Evolutionary conservation across 148 eudicot genomes (phyloP), one percentile per base, ranked within the genome.

Genomic region (Tetragonia tetragonoides): DNA sequence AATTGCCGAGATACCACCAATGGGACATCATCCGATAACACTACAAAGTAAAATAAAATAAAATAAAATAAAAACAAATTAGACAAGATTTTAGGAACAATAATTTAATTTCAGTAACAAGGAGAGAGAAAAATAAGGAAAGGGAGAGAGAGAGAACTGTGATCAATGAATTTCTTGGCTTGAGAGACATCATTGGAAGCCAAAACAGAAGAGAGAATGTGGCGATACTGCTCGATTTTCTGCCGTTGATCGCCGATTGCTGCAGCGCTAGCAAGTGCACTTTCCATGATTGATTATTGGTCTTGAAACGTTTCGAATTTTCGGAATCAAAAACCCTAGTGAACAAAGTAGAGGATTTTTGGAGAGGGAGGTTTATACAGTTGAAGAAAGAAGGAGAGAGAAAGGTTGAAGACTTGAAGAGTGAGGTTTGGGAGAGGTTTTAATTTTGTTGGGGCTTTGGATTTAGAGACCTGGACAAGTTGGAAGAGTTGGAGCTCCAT

Each of bases 1-100:
- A 94, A 86, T 83, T 94, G 98, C 41, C 98, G 78, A 56, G 98
- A 94, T 41, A 94, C 98, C 77, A 94, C 95, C 86, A 94, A 68
- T 15, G 98, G 93, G 64, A 94, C 98, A 74, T 94, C 98, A 57
- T 92, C 97, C 47, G 95, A 94, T 49, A 94, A 74, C 82, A 94
- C 98, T 94, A 85, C 60, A 57, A 82, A 24, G 28, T 44, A n/a
- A 34, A 72, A 60, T 66, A 64, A 63, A 71, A 10, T 14, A 68
- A 23, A 47, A 21, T 56, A 20, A 66, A 66, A 79, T 65, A 11
- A 41, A 41, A 69, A n/a, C n/a, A n/a, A n/a, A 16, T 8, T 53
- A 73, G 0, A 39, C 41, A 71, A 53, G 7, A 76, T 42, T 44
- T 53, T 59, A 66, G n/a, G 5, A 5, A 60, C 28, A 44, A 7